phyloP scores from a whole-genome alignment of 2,329 filamentous ascomycete species.

The Ophiostoma tasmaniense region DNA sequence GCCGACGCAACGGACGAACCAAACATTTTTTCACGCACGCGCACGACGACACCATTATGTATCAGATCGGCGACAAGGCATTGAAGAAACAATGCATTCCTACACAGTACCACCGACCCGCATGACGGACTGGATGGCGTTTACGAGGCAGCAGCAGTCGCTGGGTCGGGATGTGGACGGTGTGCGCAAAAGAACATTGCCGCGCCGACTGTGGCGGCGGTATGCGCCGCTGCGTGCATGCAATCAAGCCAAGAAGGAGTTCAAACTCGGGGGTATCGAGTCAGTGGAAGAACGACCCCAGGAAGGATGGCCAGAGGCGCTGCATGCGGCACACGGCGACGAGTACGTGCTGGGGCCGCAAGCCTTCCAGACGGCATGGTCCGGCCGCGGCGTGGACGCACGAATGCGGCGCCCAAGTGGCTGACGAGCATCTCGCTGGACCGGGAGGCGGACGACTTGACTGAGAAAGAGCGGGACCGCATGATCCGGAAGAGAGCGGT shows the following conservation, averaged over 20 bases:
- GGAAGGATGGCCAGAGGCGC: background rate
- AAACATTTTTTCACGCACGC: no score
- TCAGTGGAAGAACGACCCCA: no score
- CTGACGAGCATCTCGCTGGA: background rate
- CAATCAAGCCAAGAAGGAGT: no score
- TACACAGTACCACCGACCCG: background rate
- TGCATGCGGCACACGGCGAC: background rate
- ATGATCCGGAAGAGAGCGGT: background rate
- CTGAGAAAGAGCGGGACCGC: background rate
- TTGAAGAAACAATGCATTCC: no score
- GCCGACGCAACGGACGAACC: no score
- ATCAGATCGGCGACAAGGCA: no score
- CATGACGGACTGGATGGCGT: background rate
- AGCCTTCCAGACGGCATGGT: background rate
- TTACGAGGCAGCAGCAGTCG: background rate
- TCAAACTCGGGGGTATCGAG: no score
- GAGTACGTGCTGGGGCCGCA: background rate
- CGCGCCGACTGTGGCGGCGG: background rate
- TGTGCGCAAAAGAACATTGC: background rate
- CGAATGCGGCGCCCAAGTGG: background rate
- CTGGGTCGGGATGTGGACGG: background rate
- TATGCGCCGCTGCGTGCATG: background rate
- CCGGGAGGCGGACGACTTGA: background rate
- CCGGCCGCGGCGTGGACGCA: background rate
- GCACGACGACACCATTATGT: background rate